Base-by-base conservation (phyloP, 2,329 filamentous ascomycete species). In the Didymella exigua region DNA sequence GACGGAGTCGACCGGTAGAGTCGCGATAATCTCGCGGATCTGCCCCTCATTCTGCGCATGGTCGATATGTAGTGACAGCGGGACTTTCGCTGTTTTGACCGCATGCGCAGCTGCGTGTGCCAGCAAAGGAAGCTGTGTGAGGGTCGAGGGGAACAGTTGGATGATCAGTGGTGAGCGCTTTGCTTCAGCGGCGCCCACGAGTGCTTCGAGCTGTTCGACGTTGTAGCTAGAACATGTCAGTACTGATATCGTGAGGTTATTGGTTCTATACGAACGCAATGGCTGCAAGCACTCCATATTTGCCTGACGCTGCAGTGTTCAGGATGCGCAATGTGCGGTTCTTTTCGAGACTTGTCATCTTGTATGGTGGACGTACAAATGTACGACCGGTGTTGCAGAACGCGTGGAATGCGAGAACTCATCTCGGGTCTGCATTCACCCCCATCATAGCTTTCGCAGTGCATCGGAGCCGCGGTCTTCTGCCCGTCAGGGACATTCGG, bases 1-100 rank as follows among this genome's bases (percentile, higher is more conserved):
- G 69, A 91, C 89, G 59, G 82, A 84, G 73, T 90, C 88, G 62
- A 90, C 90, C 2, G 76, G 76, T 4, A 82, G 78, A n/a, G 84
- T 80, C 6, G 66, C 59, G 5, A 74, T 74, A 23, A 77, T 77
- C 29, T 67, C 66, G 56, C 73, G 72, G 48, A 79, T 77, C 27
- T 79, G 70, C 3, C 73, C 75, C 2, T 75, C 75, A 61, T 78
- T 70, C 53, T 79, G 78, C 2, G 77, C 77, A 56, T 80, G 78
- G 51, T 80, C 78, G 61, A 80, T 76, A 62, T 80, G 78, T n/a
- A 80, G 59, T 2, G 76, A 75, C 5, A 80, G 67, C 0, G 78
- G 78, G 0, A 79, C 77, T 4, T 62, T 72, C 8, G 77, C 76
- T 43, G 69, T 72, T 18, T 72, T 73, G 16, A 75, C 73, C 6